Evolutionary conservation across 208 protist genomes (phyloP).

Genomic region (Leishmania gerbilli): DNA sequence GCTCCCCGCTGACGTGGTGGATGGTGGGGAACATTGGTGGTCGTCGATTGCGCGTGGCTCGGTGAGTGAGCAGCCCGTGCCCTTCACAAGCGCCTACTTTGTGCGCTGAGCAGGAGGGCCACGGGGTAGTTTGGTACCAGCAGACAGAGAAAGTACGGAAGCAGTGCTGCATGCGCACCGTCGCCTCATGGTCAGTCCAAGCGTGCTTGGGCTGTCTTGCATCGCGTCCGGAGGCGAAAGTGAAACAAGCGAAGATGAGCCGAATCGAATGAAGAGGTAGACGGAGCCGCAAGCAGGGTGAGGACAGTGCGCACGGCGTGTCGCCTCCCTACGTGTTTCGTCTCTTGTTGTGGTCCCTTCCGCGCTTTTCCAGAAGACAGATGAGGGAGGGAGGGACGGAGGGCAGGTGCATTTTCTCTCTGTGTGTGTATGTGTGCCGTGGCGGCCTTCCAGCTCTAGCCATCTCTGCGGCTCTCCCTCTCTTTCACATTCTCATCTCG

Average conservation of each 20-base stretch:
- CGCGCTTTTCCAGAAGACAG: background rate
- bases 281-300: background rate
- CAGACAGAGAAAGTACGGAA: background rate
- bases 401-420: too few species aligned
- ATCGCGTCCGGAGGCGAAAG: background rate
- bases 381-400: too few species aligned
- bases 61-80: slow-evolving; percentile 34
- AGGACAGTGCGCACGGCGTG: background rate
- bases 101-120: background rate
- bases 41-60: slow-evolving; percentile 19
- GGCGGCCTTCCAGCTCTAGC: too few species aligned
- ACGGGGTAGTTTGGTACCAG: background rate
- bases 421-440: too few species aligned
- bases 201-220: background rate
- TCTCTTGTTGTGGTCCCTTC: background rate
- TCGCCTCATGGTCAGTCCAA: background rate
- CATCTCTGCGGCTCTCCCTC: background rate
- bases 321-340: background rate
- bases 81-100: slow-evolving; percentile 15
- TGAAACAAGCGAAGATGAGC: background rate
- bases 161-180: background rate
- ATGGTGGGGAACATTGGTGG: slow-evolving; percentile 62
- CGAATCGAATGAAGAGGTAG: background rate
- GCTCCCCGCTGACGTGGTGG: slow-evolving; percentile 65
- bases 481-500: background rate